Evolutionary conservation across 345 rosid genomes (phyloP).

Genomic region (Psidium guajava): DNA sequence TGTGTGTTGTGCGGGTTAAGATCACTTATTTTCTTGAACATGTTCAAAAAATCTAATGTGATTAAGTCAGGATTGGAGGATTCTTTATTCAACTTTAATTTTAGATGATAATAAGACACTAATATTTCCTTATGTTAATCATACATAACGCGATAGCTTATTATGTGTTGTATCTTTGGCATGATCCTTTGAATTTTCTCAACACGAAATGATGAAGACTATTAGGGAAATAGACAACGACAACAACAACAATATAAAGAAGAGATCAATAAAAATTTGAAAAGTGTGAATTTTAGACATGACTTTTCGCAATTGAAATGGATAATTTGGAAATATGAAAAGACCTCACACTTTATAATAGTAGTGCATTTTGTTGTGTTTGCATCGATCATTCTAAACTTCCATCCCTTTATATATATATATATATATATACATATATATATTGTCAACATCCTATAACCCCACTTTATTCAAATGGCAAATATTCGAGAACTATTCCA

Average conservation of each 20-base stretch:
- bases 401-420: too few relatives aligned
- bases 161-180: not conserved
- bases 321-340: not conserved
- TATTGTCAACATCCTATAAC: not conserved
- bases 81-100: too few relatives aligned
- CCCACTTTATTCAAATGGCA: not conserved
- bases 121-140: not conserved
- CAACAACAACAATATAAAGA: not conserved
- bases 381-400: too few relatives aligned
- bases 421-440: too few relatives aligned
- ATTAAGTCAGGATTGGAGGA: not conserved
- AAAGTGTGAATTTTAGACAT: not conserved
- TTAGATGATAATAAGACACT: not conserved
- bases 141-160: accelerated
- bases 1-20: not conserved
- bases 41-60: not conserved
- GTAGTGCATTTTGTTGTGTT: not conserved
- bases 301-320: not conserved
- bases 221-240: not conserved
- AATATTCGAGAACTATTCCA: not conserved
- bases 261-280: not conserved
- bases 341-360: not conserved
- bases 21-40: not conserved
- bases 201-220: accelerated
- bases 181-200: not conserved